Percentiles rank a stretch among this genome's conserved stretches.
phyloP scores from a whole-genome alignment of 805 yeast species.

The Sungouiozyma ichnusensis region DNA sequence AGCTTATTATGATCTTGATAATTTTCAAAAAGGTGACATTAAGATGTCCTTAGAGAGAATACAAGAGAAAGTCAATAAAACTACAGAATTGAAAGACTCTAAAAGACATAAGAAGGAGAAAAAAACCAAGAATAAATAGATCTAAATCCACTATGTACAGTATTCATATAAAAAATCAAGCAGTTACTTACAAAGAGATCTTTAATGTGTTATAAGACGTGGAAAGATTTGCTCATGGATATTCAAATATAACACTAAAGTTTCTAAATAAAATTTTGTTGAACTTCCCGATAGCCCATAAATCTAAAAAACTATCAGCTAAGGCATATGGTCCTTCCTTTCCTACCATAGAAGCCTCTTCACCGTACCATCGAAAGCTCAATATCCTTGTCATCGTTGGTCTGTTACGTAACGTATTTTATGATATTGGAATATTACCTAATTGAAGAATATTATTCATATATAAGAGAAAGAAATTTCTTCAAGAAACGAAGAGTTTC shows the following conservation, averaged over 20 bases:
- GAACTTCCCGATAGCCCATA: no score
- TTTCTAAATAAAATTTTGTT: no score
- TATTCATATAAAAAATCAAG: neutral
- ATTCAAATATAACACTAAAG: no score
- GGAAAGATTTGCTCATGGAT: neutral
- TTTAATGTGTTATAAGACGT: neutral
- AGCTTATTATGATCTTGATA: constrained; percentile 51
- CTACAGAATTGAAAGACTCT: constrained; percentile 27
- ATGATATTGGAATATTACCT: neutral
- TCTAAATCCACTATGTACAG: neutral
- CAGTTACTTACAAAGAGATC: neutral
- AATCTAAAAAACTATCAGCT: no score
- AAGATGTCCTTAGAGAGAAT: constrained; percentile 57
- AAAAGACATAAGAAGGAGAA: constrained; percentile 15
- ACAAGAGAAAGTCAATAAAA: constrained; percentile 38
- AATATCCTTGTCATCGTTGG: neutral
- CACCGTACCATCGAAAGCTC: no score
- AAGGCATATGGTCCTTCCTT: no score
- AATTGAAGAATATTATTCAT: neutral
- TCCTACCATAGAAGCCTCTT: no score
- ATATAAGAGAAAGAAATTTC: no score
- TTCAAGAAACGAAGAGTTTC: no score
- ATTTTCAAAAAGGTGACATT: constrained; percentile 63
- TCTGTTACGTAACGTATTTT: neutral
- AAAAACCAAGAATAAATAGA: constrained; percentile 1